phyloP scores from a whole-genome alignment of 2,329 filamentous ascomycete species.

The Phialocephala subalpina region DNA sequence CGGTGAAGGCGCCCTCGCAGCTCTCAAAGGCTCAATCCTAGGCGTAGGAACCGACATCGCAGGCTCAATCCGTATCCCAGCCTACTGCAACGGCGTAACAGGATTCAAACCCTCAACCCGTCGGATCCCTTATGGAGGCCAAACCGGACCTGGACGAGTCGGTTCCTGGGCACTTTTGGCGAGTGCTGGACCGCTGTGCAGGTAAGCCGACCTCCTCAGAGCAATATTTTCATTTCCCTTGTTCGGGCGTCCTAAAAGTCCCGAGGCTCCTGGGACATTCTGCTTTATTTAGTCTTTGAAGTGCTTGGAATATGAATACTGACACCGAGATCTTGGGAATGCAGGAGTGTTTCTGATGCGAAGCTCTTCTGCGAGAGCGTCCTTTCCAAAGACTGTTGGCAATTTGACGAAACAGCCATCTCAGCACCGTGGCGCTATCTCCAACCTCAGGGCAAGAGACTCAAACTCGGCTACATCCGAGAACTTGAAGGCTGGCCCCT shows the following conservation, averaged over 20 bases:
- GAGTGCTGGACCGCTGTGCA: slow-evolving; percentile 52
- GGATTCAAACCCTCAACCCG: slow-evolving; percentile 44
- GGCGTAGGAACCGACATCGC: slow-evolving; percentile 37
- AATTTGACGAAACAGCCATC: slow-evolving; percentile 51
- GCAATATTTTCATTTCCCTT: too few species aligned
- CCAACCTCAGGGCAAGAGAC: slow-evolving; percentile 26
- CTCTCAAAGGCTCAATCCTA: slow-evolving; percentile 28
- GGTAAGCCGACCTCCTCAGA: too few species aligned
- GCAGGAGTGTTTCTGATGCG: slow-evolving; percentile 49
- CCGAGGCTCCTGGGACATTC: too few species aligned
- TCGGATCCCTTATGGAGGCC: slow-evolving; percentile 32
- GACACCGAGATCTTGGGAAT: too few species aligned
- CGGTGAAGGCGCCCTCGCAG: slow-evolving; percentile 35
- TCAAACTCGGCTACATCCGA: slow-evolving; percentile 57
- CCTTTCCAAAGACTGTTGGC: slow-evolving; percentile 51
- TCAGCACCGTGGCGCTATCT: slow-evolving; percentile 55
- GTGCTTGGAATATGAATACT: too few species aligned
- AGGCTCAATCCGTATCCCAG: slow-evolving; percentile 39
- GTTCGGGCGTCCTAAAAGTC: too few species aligned
- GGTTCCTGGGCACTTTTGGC: slow-evolving; percentile 44
- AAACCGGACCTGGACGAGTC: slow-evolving; percentile 15
- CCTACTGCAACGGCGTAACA: slow-evolving; percentile 56
- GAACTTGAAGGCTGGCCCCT: slow-evolving; percentile 57
- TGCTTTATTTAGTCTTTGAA: too few species aligned
- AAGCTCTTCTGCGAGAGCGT: slow-evolving; percentile 51